Base-by-base conservation (phyloP, 805 yeast genomes). In the Lachancea kluyveri region DNA sequence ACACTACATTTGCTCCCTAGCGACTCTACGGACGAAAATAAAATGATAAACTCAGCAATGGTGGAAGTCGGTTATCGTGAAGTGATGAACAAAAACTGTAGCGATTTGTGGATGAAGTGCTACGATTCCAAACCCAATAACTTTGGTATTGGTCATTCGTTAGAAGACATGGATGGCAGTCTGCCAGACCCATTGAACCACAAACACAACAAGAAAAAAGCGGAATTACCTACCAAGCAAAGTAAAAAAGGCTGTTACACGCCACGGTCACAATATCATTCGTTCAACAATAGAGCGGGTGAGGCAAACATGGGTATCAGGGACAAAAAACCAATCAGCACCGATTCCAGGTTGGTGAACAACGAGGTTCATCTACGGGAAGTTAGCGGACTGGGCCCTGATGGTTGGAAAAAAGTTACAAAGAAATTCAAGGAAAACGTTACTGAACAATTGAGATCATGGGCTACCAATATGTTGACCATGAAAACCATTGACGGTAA, bases 261-360 rank as follows among this genome's bases (percentile, higher is more conserved):
- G 6, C 14, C 23, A 11, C 12, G 19, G 22, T 24, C 24, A 9
- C 37, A 33, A 22, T 58, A 54, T 34, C 67, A 67, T 39, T 78
- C 95, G 0, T 90, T 88, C 61, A 90, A 88, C 54, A 77, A 84
- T 50, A 68, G 94, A 48, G 94, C 95, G 0, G 95, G 96, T 17
- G 80, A 71, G 35, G 94, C 85, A 17, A 90, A 90, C 50, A 60
- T 64, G 23, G 97, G 97, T 31, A 71, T 90, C 13, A 64, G 94
- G 35, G 96, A 87, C 37, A 75, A 73, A 50, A 90, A 90, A 61
- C 74, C 77, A 34, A 74, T 77, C 32, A 84, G 95, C 6, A 68
- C 78, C 1, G 97, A 90, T 55, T 70, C 88, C 1, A 72, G 97
- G 52, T 77, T 88, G 21, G 77, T 77, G 28, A 75, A 77, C 21